Evolutionary conservation across 2,329 filamentous ascomycete species (phyloP), one percentile per base, ranked within the genome.

Genomic region (Phialocephala subalpina): DNA sequence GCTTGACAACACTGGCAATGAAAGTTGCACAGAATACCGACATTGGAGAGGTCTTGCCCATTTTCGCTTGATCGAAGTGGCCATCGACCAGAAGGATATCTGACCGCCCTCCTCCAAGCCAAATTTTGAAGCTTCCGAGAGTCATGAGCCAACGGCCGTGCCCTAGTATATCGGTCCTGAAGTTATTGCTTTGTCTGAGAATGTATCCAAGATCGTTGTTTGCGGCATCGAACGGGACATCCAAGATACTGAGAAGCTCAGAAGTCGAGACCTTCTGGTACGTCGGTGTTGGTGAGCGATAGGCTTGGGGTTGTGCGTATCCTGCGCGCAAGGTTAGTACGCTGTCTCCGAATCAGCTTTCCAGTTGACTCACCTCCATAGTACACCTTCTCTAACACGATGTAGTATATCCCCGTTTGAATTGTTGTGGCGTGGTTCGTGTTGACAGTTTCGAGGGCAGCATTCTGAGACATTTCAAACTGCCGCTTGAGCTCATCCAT

Each of bases 1-100:
- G 45, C n/a, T 49, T 49, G 45, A 49, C 20, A n/a, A 49, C n/a
- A 22, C n/a, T 49, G 20, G 45, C 45, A 14, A 49, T 49, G 45
- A 49, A 49, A 12, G 45, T 49, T 1, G 45, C n/a, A 49, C 45
- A 49, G n/a, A 49, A 49, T 6, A 49, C n/a, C 3, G 45, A 49
- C 45, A 49, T 25, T 7, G 45, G 45, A 2, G 45, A 49, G 6
- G 45, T 49, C 7, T 49, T 49, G 45, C 45, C 45, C 11, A 25
- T 22, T 12, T 49, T 49, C 22, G 45, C n/a, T 49, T 22, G 20
- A 8, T 49, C 45, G 45, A 18, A 22, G 12, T 49, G 45, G n/a
- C 45, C 45, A 49, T 49, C 45, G 14, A 49, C 45, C n/a, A 49
- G 45, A 49, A 49, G 45, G 20, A 49, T 25, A 6, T 49, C 45